Evolutionary conservation across 1,284 basidiomycete species (phyloP), one percentile per base, ranked within the genome.

Genomic region (Ustilago loliicola): DNA sequence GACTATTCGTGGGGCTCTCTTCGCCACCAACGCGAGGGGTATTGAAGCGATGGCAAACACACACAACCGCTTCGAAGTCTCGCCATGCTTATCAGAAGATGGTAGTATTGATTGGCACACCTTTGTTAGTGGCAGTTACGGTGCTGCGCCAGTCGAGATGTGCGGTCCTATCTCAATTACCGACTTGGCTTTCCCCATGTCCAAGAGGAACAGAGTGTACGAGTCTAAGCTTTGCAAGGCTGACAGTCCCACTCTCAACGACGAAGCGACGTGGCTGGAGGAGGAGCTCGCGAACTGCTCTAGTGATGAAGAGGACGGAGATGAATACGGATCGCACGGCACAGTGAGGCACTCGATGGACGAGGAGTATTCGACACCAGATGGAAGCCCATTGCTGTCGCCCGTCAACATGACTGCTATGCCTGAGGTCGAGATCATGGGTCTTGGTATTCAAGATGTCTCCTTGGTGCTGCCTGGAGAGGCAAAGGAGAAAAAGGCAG

Each of bases 211-310:
- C 30, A 59, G 34, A 2, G 47, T 36, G n/a, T 66, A 69, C 25
- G 6, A 66, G 55, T 63, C 63, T n/a, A 70, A 66, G 52, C 63
- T 75, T 27, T 55, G 53, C 63, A 75, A 70, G 34, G 42, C 66
- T 19, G 68, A 76, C 58, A 76, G 73, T 15, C 73, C 73, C 3
- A 76, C 73, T 1, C 58, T 77, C 32, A 68, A 72, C 53, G 66
- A 72, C 38, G 59, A 77, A 48, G 70, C 69, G 2, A 68, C 69
- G 2, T 77, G 75, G 75, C 63, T 72, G n/a, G 70, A 77, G 54
- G 62, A 72, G 51, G 75, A 77, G 58, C 63, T 77, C 3, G 75
- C 75, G 8, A 34, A 66, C 9, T 72, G 66, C 62, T 69, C 66
- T 56, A 61, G 59, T 50, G 69, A 71, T 10, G 61, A 70, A 25